phyloP scores from a whole-genome alignment of 345 rosid genomes.

The Bruguiera parviflora region DNA sequence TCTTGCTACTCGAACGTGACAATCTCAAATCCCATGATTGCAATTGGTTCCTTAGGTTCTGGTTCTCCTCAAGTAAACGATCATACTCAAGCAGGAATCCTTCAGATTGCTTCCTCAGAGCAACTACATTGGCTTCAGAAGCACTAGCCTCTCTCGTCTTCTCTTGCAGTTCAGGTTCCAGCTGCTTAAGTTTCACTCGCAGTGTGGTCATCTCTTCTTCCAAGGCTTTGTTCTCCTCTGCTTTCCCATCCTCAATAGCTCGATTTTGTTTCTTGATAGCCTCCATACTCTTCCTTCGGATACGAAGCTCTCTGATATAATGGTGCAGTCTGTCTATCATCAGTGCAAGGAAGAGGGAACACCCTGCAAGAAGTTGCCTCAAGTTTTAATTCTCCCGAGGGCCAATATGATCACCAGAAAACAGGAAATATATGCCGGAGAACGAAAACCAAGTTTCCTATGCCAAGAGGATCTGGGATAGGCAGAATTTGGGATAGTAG shows the following conservation, averaged over 20 bases:
- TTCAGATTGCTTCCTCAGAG: constrained; percentile 87
- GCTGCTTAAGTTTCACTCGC: constrained; percentile 39
- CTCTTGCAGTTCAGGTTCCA: constrained; percentile 46
- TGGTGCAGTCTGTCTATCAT: constrained; percentile 93
- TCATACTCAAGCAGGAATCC: constrained; percentile 92
- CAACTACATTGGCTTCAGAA: constrained; percentile 67
- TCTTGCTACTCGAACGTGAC: constrained; percentile 66
- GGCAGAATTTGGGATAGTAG: too few relatives aligned
- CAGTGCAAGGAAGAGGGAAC: constrained; percentile 61
- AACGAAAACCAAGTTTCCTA: not conserved
- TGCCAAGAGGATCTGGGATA: too few relatives aligned
- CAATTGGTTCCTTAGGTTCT: constrained; percentile 57
- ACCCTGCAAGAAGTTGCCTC: constrained; percentile 51
- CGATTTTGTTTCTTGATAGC: constrained; percentile 62
- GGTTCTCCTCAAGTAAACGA: constrained; percentile 81
- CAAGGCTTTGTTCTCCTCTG: constrained; percentile 50
- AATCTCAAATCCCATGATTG: constrained; percentile 54
- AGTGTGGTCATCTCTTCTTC: constrained; percentile 50
- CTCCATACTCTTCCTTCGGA: constrained; percentile 77
- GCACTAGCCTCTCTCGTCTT: constrained; percentile 49
- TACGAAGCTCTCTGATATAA: constrained; percentile 76
- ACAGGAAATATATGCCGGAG: constrained; percentile 3
- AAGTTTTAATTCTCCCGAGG: constrained; percentile 11
- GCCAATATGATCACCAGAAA: constrained; percentile 6
- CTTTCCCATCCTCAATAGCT: constrained; percentile 57